Evolutionary conservation across 2,329 filamentous ascomycete genomes (phyloP).

Genomic region (Xylariomycetidae sp.): DNA sequence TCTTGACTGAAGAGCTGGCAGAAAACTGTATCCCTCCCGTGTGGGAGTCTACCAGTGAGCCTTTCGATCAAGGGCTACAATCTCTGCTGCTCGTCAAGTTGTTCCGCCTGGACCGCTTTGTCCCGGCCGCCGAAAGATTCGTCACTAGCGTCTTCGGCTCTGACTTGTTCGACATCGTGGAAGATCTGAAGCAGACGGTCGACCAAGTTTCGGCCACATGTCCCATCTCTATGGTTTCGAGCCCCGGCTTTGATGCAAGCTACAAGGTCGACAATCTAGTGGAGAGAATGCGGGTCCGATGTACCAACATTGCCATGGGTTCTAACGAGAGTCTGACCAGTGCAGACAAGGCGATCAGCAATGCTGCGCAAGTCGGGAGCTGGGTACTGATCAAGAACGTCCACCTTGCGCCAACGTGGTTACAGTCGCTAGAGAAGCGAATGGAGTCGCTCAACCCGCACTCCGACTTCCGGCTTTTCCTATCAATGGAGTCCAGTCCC

Average conservation of each 20-base stretch:
- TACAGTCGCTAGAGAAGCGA: slow-evolving; percentile 94
- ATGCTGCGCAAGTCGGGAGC: slow-evolving; percentile 82
- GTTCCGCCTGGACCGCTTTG: slow-evolving; percentile 91
- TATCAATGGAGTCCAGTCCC: slow-evolving; percentile 95
- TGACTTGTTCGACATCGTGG: slow-evolving; percentile 73
- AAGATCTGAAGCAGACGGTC: slow-evolving; percentile 81
- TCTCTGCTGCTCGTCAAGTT: slow-evolving; percentile 89
- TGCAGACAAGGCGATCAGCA: slow-evolving; percentile 91
- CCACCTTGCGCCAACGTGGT: slow-evolving; percentile 89
- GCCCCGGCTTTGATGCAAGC: slow-evolving; percentile 93
- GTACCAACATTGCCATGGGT: slow-evolving; percentile 98
- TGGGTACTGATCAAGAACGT: slow-evolving; percentile 99
- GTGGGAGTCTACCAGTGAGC: slow-evolving; percentile 60
- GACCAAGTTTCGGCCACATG: slow-evolving; percentile 76
- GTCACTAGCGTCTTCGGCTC: slow-evolving; percentile 78
- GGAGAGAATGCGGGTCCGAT: slow-evolving; percentile 72
- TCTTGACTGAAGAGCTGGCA: slow-evolving; percentile 78
- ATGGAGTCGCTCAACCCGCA: slow-evolving; percentile 94
- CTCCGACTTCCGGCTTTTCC: slow-evolving; percentile 85
- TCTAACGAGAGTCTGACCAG: slow-evolving; percentile 89
- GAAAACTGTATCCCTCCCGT: slow-evolving; percentile 75
- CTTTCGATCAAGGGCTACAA: slow-evolving; percentile 69
- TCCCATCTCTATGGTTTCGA: slow-evolving; percentile 88
- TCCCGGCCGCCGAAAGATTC: slow-evolving; percentile 89
- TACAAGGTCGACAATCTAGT: slow-evolving; percentile 98